These are phyloP conservation scores for Trametes sanguinea DNA, from an alignment of 768 basidiomycete species.

Conservation along the genomic window DNA sequence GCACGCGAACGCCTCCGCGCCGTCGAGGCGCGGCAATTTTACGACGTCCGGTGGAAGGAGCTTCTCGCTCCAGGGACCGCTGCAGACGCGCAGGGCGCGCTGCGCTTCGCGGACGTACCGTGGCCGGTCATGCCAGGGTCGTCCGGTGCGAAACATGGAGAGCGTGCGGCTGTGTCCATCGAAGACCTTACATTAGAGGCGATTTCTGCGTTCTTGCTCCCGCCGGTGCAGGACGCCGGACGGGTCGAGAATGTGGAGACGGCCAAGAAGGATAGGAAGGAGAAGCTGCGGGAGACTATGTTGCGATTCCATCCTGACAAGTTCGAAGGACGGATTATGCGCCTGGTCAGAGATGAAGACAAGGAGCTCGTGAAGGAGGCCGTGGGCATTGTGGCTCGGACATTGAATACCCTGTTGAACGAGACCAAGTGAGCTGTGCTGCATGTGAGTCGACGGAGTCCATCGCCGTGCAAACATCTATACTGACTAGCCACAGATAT, in stretches of 20 bases:
- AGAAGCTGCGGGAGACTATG: constrained; percentile 66
- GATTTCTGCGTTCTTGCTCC: constrained; percentile 59
- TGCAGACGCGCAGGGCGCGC: constrained; percentile 26
- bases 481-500: background rate
- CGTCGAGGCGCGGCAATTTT: constrained; percentile 51
- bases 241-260: constrained; percentile 24
- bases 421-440: constrained; percentile 5
- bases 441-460: background rate
- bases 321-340: constrained; percentile 74
- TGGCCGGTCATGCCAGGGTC: constrained; percentile 56
- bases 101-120: constrained; percentile 64
- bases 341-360: constrained; percentile 48
- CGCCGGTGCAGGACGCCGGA: constrained; percentile 17
- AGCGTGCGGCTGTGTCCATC: constrained; percentile 12
- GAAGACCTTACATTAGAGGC: constrained; percentile 59
- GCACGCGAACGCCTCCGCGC: constrained; percentile 47
- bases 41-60: constrained; percentile 59
- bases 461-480: background rate
- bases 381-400: constrained; percentile 63
- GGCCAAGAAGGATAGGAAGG: constrained; percentile 53
- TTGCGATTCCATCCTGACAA: constrained; percentile 82
- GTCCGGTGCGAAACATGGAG: background rate
- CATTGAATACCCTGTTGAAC: constrained; percentile 58
- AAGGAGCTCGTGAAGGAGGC: constrained; percentile 54
- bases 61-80: constrained; percentile 40